Evolutionary conservation across 225 moss, liverwort and hornwort species (phyloP).

Genomic region (Polytrichum commune): DNA sequence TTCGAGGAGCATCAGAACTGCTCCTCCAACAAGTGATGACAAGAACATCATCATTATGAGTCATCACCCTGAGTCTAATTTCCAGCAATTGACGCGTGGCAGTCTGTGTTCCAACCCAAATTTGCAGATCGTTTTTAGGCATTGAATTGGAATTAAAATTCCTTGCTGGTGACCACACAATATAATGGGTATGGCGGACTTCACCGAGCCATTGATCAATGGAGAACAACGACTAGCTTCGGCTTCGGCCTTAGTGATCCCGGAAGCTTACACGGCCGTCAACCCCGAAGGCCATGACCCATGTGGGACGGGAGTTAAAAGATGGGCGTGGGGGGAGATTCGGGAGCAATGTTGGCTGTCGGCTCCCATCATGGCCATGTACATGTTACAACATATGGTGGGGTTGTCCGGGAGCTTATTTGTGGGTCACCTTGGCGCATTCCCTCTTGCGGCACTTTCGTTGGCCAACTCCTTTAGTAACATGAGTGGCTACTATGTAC

Average conservation of each 20-base stretch:
- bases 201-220: slow-evolving; percentile 13
- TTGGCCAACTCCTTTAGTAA: slow-evolving; percentile 4
- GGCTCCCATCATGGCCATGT: slow-evolving; percentile 10
- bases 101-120: too few relatives aligned
- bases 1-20: too few relatives aligned
- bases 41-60: too few relatives aligned
- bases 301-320: not conserved
- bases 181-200: not conserved
- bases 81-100: too few relatives aligned
- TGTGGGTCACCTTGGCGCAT: slow-evolving; percentile 6
- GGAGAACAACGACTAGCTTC: not conserved
- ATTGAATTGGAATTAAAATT: too few relatives aligned
- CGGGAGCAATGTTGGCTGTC: slow-evolving; percentile 8
- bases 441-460: slow-evolving; percentile 4
- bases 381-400: slow-evolving; percentile 1
- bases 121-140: too few relatives aligned
- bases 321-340: slow-evolving; percentile 8
- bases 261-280: not conserved
- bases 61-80: too few relatives aligned
- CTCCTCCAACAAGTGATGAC: not conserved
- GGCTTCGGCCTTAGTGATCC: not conserved
- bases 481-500: slow-evolving; percentile 6
- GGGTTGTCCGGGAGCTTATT: not conserved
- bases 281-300: slow-evolving; percentile 10
- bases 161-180: too few relatives aligned